Evolutionary conservation across 768 basidiomycete genomes (phyloP).

Genomic region (Cubamyces sp.): DNA sequence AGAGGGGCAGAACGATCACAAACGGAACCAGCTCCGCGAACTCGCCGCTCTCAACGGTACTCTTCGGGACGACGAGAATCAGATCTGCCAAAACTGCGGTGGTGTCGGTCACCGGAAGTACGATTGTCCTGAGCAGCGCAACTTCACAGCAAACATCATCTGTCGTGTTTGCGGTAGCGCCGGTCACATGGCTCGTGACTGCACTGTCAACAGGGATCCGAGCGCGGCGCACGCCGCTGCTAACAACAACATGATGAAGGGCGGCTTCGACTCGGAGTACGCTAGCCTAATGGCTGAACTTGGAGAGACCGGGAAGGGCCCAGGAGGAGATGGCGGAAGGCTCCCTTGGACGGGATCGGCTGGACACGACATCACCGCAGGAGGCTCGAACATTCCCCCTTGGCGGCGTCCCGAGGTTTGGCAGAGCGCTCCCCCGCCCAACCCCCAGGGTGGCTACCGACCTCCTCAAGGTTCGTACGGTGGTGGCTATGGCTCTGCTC

Average conservation of each 20-base stretch:
- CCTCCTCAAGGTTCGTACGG: conserved; percentile 16
- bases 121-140: conserved; percentile 97
- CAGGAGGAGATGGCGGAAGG: conserved; percentile 56
- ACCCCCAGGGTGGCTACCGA: conserved; percentile 38
- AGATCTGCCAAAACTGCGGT: conserved; percentile 97
- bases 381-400: conserved; percentile 82
- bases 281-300: conserved; percentile 97
- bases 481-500: conserved; percentile 28
- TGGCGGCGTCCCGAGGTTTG: conserved; percentile 92
- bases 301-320: conserved; percentile 75
- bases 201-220: conserved; percentile 90
- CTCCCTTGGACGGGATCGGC: conserved; percentile 71
- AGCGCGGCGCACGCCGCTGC: conserved; percentile 54
- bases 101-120: conserved; percentile 96
- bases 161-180: conserved; percentile 98
- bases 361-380: conserved; percentile 54
- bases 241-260: conserved; percentile 57
- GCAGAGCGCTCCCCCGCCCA: conserved; percentile 55
- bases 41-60: conserved; percentile 98
- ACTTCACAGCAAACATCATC: conserved; percentile 99
- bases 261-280: conserved; percentile 97
- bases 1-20: conserved; percentile 99
- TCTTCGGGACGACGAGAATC: conserved; percentile 98
- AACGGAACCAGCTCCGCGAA: conserved; percentile 97
- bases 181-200: conserved; percentile 99